phyloP scores from a whole-genome alignment of 148 eudicot genomes.

The Rhododendron mucronatum region DNA sequence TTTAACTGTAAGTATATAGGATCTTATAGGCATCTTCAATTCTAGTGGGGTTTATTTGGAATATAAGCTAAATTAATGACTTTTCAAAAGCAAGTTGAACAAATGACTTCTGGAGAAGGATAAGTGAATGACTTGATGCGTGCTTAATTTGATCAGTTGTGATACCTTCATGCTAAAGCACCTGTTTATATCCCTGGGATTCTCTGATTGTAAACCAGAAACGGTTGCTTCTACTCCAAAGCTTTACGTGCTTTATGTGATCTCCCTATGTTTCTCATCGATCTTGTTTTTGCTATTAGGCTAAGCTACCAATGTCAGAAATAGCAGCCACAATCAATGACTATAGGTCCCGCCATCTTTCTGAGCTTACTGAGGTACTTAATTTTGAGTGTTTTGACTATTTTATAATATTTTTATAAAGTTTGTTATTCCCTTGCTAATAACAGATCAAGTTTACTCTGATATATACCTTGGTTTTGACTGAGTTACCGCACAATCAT shows the following conservation, averaged over 20 bases:
- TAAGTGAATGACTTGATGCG: neutral
- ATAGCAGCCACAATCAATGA: conserved; percentile 90
- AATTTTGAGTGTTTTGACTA: neutral
- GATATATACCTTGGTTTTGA: neutral
- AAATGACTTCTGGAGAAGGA: neutral
- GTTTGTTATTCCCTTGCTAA: neutral
- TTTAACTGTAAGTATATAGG: neutral
- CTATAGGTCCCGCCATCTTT: conserved; percentile 91
- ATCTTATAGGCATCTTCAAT: neutral
- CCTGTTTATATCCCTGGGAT: neutral
- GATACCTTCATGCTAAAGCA: neutral
- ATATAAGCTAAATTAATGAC: neutral
- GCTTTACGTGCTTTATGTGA: neutral
- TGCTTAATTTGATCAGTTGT: neutral
- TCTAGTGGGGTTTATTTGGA: neutral
- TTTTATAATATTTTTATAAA: neutral
- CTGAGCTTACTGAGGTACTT: conserved; percentile 87
- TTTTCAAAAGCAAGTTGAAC: neutral
- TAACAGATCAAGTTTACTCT: neutral
- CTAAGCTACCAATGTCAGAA: conserved; percentile 86
- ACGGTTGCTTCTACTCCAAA: neutral
- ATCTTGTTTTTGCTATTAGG: conserved; percentile 37
- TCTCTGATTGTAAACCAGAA: neutral
- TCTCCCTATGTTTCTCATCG: neutral
- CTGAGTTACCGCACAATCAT: neutral